These are phyloP conservation scores for Ophiosphaerella narmari DNA, from an alignment of 2,329 filamentous ascomycete genomes.

Conservation along the genomic window DNA sequence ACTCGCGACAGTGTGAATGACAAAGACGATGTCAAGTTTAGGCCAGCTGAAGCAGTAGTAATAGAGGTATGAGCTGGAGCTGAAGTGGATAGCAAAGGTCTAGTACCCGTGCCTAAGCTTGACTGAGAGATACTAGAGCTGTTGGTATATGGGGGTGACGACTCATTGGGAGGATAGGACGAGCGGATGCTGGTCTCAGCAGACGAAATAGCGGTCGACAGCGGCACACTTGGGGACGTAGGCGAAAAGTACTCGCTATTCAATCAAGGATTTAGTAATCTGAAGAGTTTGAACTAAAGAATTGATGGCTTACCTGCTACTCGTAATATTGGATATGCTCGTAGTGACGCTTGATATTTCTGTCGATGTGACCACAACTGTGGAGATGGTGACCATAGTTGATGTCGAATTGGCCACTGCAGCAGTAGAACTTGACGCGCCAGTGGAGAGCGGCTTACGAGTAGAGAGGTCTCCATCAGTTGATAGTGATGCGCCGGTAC, in stretches of 20 bases:
- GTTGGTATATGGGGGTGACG: conserved; percentile 17
- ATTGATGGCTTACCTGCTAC: conserved; percentile 13
- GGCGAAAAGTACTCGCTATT: background rate
- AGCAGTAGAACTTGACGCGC: background rate
- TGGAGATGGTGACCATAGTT: conserved; percentile 3
- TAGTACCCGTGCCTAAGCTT: conserved; percentile 8
- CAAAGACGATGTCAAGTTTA: background rate
- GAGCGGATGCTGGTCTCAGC: conserved; percentile 10
- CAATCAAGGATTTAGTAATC: background rate
- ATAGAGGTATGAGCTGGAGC: background rate
- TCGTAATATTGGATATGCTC: conserved; percentile 2
- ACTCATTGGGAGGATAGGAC: background rate
- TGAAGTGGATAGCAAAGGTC: background rate
- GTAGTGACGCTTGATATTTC: background rate
- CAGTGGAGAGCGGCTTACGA: conserved; percentile 6
- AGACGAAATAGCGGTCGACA: conserved; percentile 10
- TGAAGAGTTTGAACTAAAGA: background rate
- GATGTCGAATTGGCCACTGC: background rate
- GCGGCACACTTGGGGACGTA: conserved; percentile 6
- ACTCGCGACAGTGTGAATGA: background rate
- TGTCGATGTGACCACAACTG: conserved; percentile 11
- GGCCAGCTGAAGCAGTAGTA: background rate
- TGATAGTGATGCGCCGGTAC: conserved; percentile 4
- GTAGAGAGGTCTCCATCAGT: conserved; percentile 11
- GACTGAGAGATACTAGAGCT: conserved; percentile 5